Evolutionary conservation across 1,284 basidiomycete species (phyloP).

Genomic region (Rhodotorula sp.): DNA sequence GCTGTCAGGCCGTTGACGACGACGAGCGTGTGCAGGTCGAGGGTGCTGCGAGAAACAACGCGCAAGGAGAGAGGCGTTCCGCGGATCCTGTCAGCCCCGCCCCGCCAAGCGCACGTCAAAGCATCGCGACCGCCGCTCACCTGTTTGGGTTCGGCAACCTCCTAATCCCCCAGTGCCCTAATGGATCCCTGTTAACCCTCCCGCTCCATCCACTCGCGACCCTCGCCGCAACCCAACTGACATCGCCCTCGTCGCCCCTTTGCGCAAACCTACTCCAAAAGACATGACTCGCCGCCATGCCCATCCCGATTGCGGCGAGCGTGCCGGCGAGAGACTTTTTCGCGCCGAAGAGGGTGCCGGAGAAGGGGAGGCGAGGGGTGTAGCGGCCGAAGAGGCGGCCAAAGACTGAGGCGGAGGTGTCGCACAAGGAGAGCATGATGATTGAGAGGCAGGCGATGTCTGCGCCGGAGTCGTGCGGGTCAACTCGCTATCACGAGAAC

Average conservation of each 20-base stretch:
- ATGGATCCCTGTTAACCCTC: conserved; percentile 13
- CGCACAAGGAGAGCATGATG: conserved; percentile 91
- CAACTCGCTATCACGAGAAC: background rate
- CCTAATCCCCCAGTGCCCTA: conserved; percentile 22
- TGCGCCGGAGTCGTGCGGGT: conserved; percentile 9
- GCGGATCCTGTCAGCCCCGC: too few relatives aligned
- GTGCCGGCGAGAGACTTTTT: conserved; percentile 90
- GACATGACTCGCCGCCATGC: conserved; percentile 66
- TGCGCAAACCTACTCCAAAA: conserved; percentile 73
- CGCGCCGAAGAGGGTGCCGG: conserved; percentile 64
- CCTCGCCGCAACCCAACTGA: conserved; percentile 59
- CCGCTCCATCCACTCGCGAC: conserved; percentile 50
- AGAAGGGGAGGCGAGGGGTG: conserved; percentile 70
- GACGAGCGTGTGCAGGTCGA: conserved; percentile 28
- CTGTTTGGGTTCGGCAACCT: conserved; percentile 48
- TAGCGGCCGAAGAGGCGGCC: conserved; percentile 78
- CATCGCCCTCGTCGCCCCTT: conserved; percentile 52
- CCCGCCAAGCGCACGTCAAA: background rate
- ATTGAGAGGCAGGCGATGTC: conserved; percentile 86
- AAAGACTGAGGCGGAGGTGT: conserved; percentile 90
- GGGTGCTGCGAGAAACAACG: conserved; percentile 34
- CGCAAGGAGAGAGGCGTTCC: conserved; percentile 56
- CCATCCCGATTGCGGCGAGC: conserved; percentile 75
- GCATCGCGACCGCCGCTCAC: conserved; percentile 43
- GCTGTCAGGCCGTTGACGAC: conserved; percentile 48